Percentiles rank a stretch among this genome's conserved stretches.
Conservation (phyloP, 2,329 filamentous ascomycete genomes). For the Aaosphaeria pasadenensis region DNA sequence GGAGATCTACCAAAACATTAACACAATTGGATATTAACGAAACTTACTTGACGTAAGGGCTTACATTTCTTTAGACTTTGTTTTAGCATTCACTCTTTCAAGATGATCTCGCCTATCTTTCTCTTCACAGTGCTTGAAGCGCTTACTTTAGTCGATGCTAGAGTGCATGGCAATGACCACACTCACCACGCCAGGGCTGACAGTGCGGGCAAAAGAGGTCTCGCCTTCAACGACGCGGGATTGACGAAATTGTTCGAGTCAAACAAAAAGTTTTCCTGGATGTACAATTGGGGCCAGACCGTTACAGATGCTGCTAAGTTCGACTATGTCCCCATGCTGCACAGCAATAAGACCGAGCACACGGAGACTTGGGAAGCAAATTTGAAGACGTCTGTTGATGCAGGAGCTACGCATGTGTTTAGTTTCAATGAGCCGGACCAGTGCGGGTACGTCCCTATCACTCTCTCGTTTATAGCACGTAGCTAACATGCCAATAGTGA, state of each 20-base stretch:
- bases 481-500: slow-evolving; percentile 1
- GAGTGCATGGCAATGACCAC: not conserved
- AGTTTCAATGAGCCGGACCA: slow-evolving; percentile 40
- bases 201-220: not conserved
- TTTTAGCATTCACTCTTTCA: not conserved
- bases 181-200: not conserved
- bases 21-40: too few relatives aligned
- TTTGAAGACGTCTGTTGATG: slow-evolving; percentile 22
- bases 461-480: not conserved
- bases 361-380: slow-evolving; percentile 25
- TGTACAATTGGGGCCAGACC: slow-evolving; percentile 65
- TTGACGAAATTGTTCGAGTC: not conserved
- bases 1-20: too few relatives aligned
- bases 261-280: slow-evolving; percentile 49
- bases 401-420: slow-evolving; percentile 29
- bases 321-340: slow-evolving; percentile 60
- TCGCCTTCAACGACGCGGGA: not conserved
- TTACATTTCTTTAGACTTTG: not conserved
- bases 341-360: slow-evolving; percentile 26
- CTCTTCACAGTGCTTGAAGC: not conserved
- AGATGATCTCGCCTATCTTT: not conserved
- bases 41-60: too few relatives aligned
- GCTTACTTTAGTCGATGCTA: not conserved
- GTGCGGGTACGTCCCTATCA: slow-evolving; percentile 20
- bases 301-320: slow-evolving; percentile 42